Percentiles rank a stretch among this genome's conserved stretches.
These are phyloP conservation scores for Eucalyptus curtisii DNA, from an alignment of 345 rosid genomes.

Conservation along the genomic window DNA sequence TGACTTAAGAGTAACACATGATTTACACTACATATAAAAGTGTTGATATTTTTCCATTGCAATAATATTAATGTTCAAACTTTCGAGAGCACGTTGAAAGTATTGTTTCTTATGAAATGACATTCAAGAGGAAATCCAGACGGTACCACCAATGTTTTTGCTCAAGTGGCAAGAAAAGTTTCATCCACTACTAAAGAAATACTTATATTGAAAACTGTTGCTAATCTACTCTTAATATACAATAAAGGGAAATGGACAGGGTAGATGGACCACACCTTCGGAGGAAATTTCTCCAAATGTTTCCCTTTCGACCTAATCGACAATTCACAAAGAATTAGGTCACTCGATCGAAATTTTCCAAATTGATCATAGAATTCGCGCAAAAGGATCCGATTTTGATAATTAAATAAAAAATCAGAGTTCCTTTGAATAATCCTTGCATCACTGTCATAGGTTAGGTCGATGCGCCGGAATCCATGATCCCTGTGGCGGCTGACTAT, in stretches of 20 bases:
- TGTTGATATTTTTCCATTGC: fast-evolving
- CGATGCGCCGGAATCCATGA: background rate
- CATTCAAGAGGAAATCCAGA: background rate
- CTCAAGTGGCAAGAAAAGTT: background rate
- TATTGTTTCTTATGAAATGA: background rate
- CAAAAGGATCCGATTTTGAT: background rate
- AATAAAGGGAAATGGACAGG: background rate
- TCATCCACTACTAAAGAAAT: background rate
- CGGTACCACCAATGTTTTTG: background rate
- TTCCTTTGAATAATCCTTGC: background rate
- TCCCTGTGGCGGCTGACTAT: background rate
- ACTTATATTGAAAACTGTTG: background rate
- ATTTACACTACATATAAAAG: background rate
- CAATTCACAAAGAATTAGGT: background rate
- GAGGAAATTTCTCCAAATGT: background rate
- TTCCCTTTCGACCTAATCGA: background rate
- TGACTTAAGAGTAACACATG: background rate
- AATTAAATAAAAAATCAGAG: background rate
- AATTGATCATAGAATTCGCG: background rate
- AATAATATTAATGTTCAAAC: fast-evolving
- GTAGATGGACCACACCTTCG: background rate
- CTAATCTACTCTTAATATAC: background rate
- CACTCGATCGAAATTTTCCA: background rate
- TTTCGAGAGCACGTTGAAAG: background rate
- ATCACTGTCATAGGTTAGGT: background rate